phyloP scores from a whole-genome alignment of 2,329 filamentous ascomycete genomes.

The Cordyceps cicadae region DNA sequence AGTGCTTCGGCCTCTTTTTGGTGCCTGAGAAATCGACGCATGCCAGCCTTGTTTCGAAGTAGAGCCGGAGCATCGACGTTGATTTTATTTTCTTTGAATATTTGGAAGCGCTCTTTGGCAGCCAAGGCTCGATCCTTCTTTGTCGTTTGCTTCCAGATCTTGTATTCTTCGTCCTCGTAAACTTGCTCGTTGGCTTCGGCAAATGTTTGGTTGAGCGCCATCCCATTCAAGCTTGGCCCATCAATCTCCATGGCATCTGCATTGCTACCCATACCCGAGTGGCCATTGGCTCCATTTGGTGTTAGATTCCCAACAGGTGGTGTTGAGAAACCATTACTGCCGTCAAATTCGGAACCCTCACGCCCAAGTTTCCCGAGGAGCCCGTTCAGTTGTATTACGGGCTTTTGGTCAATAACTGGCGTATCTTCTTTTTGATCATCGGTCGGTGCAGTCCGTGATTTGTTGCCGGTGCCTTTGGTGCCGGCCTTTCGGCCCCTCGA shows the following conservation, averaged over 20 bases:
- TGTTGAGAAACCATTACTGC: conserved; percentile 79
- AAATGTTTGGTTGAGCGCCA: conserved; percentile 55
- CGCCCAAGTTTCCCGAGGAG: conserved; percentile 48
- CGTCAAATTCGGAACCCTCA: conserved; percentile 76
- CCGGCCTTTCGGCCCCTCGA: conserved; percentile 75
- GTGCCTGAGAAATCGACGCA: conserved; percentile 79
- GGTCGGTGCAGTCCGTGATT: conserved; percentile 64
- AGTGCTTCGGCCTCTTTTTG: conserved; percentile 59
- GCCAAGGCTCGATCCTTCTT: conserved; percentile 88
- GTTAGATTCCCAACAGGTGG: conserved; percentile 70
- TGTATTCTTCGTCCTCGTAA: conserved; percentile 89
- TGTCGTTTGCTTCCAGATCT: conserved; percentile 97
- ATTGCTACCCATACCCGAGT: conserved; percentile 62
- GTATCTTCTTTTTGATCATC: conserved; percentile 67
- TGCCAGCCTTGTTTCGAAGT: conserved; percentile 74
- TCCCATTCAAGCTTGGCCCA: conserved; percentile 59
- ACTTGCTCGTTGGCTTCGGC: conserved; percentile 63
- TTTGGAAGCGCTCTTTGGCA: conserved; percentile 73
- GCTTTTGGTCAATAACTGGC: conserved; percentile 67
- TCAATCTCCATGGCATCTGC: conserved; percentile 84
- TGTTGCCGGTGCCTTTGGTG: conserved; percentile 64
- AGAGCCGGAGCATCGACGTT: conserved; percentile 84
- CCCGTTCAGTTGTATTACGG: conserved; percentile 58
- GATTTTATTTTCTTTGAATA: conserved; percentile 78
- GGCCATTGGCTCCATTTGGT: conserved; percentile 62